These are phyloP conservation scores for Colletotrichum sp. DNA, from an alignment of 2,329 filamentous ascomycete species.

Conservation along the genomic window DNA sequence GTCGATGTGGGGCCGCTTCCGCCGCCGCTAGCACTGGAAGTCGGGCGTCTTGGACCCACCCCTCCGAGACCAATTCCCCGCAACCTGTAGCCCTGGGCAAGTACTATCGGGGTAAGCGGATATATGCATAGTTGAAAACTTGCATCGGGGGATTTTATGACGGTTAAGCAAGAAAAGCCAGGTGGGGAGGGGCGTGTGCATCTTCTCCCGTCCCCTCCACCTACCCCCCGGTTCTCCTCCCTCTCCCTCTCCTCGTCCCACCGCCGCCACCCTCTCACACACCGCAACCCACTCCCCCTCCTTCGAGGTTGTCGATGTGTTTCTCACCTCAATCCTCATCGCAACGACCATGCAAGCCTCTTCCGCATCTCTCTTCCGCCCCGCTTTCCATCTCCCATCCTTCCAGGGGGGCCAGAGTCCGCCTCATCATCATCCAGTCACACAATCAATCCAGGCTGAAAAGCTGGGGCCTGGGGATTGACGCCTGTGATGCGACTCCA, in stretches of 20 bases:
- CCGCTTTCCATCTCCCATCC: background rate
- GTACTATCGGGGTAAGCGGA: background rate
- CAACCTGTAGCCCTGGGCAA: background rate
- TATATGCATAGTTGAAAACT: background rate
- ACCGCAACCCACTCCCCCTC: background rate
- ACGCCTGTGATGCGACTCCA: background rate
- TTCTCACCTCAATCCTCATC: background rate
- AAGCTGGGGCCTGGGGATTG: background rate
- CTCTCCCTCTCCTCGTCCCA: background rate
- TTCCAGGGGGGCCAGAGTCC: background rate
- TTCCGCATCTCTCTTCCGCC: background rate
- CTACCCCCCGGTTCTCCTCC: background rate
- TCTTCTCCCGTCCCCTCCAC: background rate
- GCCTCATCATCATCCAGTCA: slow-evolving; percentile 1
- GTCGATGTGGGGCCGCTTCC: slow-evolving; percentile 4
- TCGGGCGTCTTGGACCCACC: background rate
- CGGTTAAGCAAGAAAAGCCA: background rate
- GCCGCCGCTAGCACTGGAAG: background rate
- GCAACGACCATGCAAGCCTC: slow-evolving; percentile 9
- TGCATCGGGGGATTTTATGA: background rate
- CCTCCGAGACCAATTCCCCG: background rate
- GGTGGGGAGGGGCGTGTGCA: background rate
- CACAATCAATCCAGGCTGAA: background rate
- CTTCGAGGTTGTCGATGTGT: background rate
- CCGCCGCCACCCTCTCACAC: background rate